Evolutionary conservation across 345 rosid genomes (phyloP), one percentile per base, ranked within the genome.

Genomic region (Murraya paniculata): DNA sequence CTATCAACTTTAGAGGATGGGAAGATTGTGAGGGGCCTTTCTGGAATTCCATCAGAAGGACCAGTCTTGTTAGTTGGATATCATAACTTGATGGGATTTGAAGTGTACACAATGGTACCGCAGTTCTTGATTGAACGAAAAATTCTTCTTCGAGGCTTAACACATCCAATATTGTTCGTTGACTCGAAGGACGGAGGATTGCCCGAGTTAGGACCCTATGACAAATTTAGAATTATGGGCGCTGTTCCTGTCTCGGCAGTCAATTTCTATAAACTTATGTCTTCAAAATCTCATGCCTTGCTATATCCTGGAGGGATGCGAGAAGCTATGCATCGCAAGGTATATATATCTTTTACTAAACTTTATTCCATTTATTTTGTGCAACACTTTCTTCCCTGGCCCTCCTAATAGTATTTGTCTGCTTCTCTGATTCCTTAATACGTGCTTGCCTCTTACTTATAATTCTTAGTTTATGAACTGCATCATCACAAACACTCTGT

Each of bases 271-370:
- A 89, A 82, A 74, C 89, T 93, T 71, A 74, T 93, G 59, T 85
- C 91, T 65, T 82, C 91, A 64, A 90, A 89, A 59, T 86, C 95
- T 71, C 91, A 92, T 81, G 87, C 79, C 69, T 73, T 92, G 39
- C 84, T 92, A 71, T 92, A 89, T 81, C 97, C 98, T 1, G 95
- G 97, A 73, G 97, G 98, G 35, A 74, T 74, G 50, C 94, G 94
- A 2, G 98, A 94, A 84, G 95, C 95, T 78, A 75, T 84, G 62
- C 97, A 94, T 64, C 79, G 90, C 30, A 91, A 89, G 91, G 91
- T 87, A 70, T 74, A 24, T 7, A 24, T 27, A 45, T 64, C 31
- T 45, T 10, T 77, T 71, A 65, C 68, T 73, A 30, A 30, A 28
- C 64, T 38, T 21, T 35, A 39, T n/a, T 45, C 25, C 25, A 16